Evolutionary conservation across 1,139 yeast species (phyloP).

Genomic region (Hyphopichia fennica): DNA sequence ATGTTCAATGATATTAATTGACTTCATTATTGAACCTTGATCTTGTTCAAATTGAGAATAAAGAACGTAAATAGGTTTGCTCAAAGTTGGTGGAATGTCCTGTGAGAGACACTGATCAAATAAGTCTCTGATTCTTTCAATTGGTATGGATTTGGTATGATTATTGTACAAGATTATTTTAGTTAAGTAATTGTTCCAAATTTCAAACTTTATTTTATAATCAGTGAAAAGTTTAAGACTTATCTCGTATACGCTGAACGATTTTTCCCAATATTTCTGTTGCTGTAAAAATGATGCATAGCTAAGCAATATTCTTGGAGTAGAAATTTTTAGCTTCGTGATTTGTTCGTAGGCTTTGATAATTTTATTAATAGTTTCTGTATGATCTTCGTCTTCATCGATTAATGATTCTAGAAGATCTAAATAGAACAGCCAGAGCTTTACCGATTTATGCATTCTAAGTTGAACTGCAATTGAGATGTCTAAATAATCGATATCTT

Average conservation of each 20-base stretch:
- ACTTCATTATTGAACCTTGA: slow-evolving; percentile 26
- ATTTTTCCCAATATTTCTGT: slow-evolving; percentile 45
- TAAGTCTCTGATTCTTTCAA: slow-evolving; percentile 68
- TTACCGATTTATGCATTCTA: slow-evolving; percentile 58
- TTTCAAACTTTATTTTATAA: slow-evolving; percentile 59
- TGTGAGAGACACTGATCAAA: slow-evolving; percentile 56
- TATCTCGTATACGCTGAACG: slow-evolving; percentile 65
- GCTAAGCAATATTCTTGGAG: slow-evolving; percentile 65
- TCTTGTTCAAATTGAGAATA: slow-evolving; percentile 61
- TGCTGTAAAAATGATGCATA: slow-evolving; percentile 65
- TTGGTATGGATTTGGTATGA: slow-evolving; percentile 16
- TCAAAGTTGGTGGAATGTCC: slow-evolving; percentile 36
- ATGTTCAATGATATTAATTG: slow-evolving; percentile 18
- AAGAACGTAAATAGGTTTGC: slow-evolving; percentile 50
- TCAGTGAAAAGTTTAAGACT: slow-evolving; percentile 62
- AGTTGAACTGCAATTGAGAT: slow-evolving; percentile 54
- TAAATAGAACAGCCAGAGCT: slow-evolving; percentile 72
- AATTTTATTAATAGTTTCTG: slow-evolving; percentile 18
- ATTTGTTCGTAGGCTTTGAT: slow-evolving; percentile 56
- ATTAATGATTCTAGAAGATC: slow-evolving; percentile 70
- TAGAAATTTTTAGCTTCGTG: slow-evolving; percentile 64
- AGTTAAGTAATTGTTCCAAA: slow-evolving; percentile 70
- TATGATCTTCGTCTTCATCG: slow-evolving; percentile 13
- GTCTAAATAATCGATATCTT: slow-evolving; percentile 38
- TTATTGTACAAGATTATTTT: slow-evolving; percentile 40